These are phyloP conservation scores for Agarophyton chilense DNA, from an alignment of 23 red algal genomes.

Conservation along the genomic window DNA sequence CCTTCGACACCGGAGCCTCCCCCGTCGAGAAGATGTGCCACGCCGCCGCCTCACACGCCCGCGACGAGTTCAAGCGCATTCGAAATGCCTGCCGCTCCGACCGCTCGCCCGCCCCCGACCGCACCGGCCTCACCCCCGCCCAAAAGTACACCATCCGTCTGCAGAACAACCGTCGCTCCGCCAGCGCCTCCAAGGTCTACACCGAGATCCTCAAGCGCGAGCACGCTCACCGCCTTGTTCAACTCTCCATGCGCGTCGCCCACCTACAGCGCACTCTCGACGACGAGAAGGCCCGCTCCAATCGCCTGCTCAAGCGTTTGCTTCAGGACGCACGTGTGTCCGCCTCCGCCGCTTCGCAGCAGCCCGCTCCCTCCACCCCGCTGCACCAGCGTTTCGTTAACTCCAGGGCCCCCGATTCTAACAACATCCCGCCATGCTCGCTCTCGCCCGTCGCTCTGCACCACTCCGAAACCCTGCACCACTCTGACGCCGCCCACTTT, in stretches of 20 bases:
- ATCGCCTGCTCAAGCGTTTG: neutral
- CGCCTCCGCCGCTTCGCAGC: neutral
- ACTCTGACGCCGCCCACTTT: constrained; percentile 29
- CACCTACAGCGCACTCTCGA: neutral
- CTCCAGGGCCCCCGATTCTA: neutral
- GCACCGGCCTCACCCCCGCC: constrained; percentile 25
- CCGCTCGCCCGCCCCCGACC: constrained; percentile 4
- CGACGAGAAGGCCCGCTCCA: neutral
- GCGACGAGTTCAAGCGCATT: constrained; percentile 40
- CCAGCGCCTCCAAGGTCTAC: constrained; percentile 52
- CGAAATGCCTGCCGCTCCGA: neutral
- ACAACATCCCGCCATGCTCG: neutral
- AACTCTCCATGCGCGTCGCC: neutral
- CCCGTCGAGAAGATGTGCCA: constrained; percentile 21
- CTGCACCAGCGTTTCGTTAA: constrained; percentile 13
- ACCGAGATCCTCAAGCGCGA: constrained; percentile 48
- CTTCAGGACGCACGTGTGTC: neutral
- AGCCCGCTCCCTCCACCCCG: neutral
- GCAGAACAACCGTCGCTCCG: constrained; percentile 64
- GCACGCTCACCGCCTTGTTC: neutral
- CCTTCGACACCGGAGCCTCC: neutral
- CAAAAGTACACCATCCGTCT: constrained; percentile 67
- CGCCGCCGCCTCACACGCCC: neutral
- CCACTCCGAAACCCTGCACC: neutral
- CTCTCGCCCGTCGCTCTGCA: neutral